A percentile compares a stretch with the other conserved stretches of the same genome.
Conservation (phyloP, 1,284 basidiomycete genomes). For the Fomitopsis betulina region DNA sequence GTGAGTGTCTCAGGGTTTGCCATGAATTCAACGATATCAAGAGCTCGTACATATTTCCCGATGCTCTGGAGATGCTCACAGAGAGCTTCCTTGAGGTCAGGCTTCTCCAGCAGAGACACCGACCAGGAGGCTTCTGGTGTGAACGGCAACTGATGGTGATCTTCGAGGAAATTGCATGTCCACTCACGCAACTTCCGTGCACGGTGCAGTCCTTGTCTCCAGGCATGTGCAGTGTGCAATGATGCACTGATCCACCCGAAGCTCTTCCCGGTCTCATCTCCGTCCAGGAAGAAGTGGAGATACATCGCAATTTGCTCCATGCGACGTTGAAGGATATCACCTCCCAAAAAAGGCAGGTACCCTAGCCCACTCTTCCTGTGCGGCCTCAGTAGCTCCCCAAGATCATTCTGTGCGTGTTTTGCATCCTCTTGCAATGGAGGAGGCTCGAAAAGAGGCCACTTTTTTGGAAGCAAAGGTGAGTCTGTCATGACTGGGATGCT, state of each 20-base stretch:
- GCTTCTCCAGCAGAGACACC: not conserved
- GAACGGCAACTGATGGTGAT: not conserved
- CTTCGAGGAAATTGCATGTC: not conserved
- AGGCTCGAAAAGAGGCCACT: too few species aligned
- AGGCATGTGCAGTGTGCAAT: not conserved
- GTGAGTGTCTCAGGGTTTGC: not conserved
- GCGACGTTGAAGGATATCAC: too few species aligned
- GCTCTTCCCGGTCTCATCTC: too few species aligned
- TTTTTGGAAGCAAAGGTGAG: too few species aligned
- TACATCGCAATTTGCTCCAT: too few species aligned
- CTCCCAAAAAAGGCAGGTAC: too few species aligned
- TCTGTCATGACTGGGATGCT: too few species aligned
- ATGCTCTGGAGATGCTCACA: not conserved
- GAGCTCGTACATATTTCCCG: not conserved
- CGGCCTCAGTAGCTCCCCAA: too few species aligned
- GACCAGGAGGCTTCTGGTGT: not conserved
- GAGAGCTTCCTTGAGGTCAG: not conserved
- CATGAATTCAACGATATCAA: not conserved
- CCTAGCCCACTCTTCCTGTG: too few species aligned
- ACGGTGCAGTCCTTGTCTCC: not conserved
- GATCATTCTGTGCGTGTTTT: too few species aligned
- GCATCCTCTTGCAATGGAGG: too few species aligned
- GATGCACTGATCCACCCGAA: not conserved
- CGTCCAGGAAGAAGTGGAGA: too few species aligned
- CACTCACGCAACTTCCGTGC: not conserved